phyloP scores from a whole-genome alignment of 1,284 basidiomycete species.

The Cutaneotrichosporon cyanovorans region DNA sequence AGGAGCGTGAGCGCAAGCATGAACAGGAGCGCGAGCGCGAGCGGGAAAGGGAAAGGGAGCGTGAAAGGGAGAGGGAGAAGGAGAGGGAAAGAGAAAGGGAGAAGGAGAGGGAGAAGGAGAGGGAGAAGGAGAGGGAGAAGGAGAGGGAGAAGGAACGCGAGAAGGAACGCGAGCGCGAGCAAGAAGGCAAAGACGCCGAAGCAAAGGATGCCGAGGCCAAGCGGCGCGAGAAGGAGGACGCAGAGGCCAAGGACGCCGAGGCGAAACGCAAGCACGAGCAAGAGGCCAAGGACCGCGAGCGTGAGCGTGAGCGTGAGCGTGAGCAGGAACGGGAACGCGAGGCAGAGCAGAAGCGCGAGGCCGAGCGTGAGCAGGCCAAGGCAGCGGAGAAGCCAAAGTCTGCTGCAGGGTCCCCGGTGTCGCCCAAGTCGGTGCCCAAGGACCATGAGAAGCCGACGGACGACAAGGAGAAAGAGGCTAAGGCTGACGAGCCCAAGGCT shows the following conservation, averaged over 20 bases:
- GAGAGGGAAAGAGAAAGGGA: not conserved
- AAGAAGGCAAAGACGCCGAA: no score
- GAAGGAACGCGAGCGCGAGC: not conserved
- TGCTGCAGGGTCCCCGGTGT: not conserved
- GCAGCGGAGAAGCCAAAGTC: not conserved
- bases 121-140: not conserved
- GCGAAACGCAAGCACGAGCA: slow-evolving; percentile 2
- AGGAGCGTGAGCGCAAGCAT: not conserved
- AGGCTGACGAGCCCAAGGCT: no score
- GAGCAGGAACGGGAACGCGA: not conserved
- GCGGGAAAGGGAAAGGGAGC: not conserved
- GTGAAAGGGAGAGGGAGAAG: not conserved
- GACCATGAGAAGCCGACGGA: no score
- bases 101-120: not conserved
- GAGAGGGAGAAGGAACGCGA: not conserved
- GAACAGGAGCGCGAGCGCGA: not conserved
- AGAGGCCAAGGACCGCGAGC: not conserved
- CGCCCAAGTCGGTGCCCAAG: not conserved
- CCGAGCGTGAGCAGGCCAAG: not conserved
- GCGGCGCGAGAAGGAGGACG: not conserved
- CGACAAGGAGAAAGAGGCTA: not conserved
- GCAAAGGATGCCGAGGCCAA: not conserved
- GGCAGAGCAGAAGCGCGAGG: not conserved
- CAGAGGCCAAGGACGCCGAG: no score
- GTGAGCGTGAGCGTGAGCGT: not conserved